Evolutionary conservation across 2,329 filamentous ascomycete species (phyloP).

Genomic region (Trichophyton mentagrophytes): DNA sequence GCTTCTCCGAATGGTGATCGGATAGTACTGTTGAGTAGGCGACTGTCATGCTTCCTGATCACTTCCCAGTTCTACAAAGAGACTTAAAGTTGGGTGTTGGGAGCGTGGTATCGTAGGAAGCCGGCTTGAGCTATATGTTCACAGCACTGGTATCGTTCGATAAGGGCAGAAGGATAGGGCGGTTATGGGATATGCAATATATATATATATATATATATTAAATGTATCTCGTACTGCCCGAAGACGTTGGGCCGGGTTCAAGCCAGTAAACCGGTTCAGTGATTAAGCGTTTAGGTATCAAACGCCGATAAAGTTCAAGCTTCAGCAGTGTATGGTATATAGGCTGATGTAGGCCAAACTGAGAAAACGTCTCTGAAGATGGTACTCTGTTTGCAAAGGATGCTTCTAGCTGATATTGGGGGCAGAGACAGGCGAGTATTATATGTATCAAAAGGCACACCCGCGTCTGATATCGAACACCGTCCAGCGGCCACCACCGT

Average conservation of each 20-base stretch:
- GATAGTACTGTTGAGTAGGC: slow-evolving; percentile 8
- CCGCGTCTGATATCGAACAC: background rate
- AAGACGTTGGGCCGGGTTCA: background rate
- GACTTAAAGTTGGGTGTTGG: background rate
- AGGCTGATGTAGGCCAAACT: background rate
- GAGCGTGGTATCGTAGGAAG: background rate
- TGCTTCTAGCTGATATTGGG: background rate
- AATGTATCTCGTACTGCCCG: background rate
- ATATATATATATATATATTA: background rate
- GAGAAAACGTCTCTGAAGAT: background rate
- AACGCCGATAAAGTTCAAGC: background rate
- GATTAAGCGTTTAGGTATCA: background rate
- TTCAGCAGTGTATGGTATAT: background rate
- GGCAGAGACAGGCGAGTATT: background rate
- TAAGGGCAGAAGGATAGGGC: background rate
- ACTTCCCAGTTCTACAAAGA: background rate
- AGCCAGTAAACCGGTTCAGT: background rate
- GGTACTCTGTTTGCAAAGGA: background rate
- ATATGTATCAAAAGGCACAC: background rate
- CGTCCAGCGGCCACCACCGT: background rate
- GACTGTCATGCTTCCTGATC: slow-evolving; percentile 7
- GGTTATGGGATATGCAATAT: background rate
- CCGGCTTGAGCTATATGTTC: background rate
- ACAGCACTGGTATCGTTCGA: background rate
- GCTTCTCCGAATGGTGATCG: slow-evolving; percentile 5